Conservation (phyloP, 495 filamentous ascomycete genomes). For the Daldinia childiae region DNA sequence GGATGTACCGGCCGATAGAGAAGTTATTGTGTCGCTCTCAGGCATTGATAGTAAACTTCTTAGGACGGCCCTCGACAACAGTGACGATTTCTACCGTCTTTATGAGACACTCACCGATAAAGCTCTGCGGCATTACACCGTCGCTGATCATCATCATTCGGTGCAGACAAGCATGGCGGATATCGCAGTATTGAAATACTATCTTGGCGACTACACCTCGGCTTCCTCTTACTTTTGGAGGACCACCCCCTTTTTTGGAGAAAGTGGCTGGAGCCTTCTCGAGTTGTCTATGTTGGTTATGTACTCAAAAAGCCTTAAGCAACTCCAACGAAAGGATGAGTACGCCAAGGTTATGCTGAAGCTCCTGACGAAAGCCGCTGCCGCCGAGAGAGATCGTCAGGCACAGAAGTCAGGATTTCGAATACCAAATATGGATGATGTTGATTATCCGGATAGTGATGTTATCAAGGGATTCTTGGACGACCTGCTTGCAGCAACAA, state of each 20-base stretch:
- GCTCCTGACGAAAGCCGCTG: conserved; percentile 78
- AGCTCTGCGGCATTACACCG: conserved; percentile 75
- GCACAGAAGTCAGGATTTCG: conserved; percentile 51
- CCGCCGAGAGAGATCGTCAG: conserved; percentile 60
- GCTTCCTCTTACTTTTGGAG: conserved; percentile 83
- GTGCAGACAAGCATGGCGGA: conserved; percentile 82
- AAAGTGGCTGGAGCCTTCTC: conserved; percentile 79
- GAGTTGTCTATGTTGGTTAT: conserved; percentile 86
- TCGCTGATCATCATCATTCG: conserved; percentile 79
- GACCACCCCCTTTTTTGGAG: conserved; percentile 84
- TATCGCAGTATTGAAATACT: conserved; percentile 83
- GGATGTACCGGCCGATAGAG: conserved; percentile 15
- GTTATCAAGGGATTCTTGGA: conserved; percentile 69
- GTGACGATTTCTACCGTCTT: conserved; percentile 65
- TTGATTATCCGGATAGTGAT: conserved; percentile 63
- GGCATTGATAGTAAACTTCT: conserved; percentile 64
- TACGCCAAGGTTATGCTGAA: conserved; percentile 79
- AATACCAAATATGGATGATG: conserved; percentile 33
- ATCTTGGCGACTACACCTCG: conserved; percentile 73
- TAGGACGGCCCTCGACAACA: conserved; percentile 58
- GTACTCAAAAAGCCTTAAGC: conserved; percentile 84
- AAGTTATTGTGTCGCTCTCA: conserved; percentile 41
- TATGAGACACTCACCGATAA: conserved; percentile 78
- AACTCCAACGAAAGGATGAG: conserved; percentile 78
- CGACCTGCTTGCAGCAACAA: conserved; percentile 71